These are phyloP conservation scores for Macrophomina tecta DNA, from an alignment of 2,329 filamentous ascomycete species.

Conservation along the genomic window DNA sequence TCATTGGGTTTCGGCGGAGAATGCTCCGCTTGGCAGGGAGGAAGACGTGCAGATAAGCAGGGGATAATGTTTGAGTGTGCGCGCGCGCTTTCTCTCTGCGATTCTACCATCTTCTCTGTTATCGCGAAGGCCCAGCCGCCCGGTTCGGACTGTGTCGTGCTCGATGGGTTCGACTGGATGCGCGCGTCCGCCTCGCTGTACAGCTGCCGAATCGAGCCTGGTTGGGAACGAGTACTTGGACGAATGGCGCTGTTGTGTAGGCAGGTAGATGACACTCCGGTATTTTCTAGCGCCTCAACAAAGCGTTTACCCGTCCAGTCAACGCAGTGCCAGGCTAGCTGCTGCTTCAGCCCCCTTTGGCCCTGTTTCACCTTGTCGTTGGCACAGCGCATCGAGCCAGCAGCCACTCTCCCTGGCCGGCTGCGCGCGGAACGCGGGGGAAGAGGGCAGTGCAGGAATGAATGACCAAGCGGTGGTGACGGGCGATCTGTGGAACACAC, in stretches of 20 bases:
- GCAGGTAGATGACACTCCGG: conserved; percentile 6
- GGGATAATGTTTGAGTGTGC: neutral
- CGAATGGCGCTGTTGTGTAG: neutral
- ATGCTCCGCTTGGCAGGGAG: neutral
- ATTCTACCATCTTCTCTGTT: neutral
- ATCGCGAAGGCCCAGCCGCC: neutral
- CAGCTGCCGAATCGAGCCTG: neutral
- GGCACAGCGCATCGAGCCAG: neutral
- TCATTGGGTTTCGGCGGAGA: neutral
- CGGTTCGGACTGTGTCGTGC: neutral
- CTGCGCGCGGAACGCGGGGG: neutral
- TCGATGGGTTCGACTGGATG: neutral
- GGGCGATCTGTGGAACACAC: neutral
- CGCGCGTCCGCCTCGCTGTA: neutral
- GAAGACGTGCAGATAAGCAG: neutral
- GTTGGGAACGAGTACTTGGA: neutral
- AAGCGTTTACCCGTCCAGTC: conserved; percentile 1
- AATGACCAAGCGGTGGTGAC: neutral
- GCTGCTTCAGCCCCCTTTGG: conserved; percentile 4
- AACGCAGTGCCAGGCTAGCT: neutral
- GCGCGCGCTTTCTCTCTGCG: neutral
- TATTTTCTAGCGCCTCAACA: conserved; percentile 16
- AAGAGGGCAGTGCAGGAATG: neutral
- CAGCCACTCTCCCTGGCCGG: neutral
- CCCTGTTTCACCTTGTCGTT: conserved; percentile 4